Base-by-base conservation (phyloP, 2,329 filamentous ascomycete genomes). In the Colletotrichum plurivorum region DNA sequence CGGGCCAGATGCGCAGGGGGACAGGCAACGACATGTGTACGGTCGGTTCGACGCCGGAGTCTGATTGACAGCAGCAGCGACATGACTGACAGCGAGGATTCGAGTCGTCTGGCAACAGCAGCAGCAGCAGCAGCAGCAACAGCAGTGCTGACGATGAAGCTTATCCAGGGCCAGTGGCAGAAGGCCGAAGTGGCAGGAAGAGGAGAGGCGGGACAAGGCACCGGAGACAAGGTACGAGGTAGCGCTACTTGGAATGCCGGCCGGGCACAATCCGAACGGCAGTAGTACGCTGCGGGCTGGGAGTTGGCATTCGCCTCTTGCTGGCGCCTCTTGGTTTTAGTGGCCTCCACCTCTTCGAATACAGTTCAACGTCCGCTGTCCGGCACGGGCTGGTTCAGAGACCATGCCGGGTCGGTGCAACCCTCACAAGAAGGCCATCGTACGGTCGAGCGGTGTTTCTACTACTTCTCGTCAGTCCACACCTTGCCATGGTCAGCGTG, bases 201-300 rank as follows among this genome's bases (percentile, higher is more conserved):
- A 18, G 16, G 13, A 25, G n/a, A 52, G 36, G 36, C 41, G 43
- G 45, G 49, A 39, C 31, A 55, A 15, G 49, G 39, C 59, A 53
- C 59, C 51, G 25, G 39, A 46, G 27, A 43, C 39, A 53, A 41
- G 46, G 41, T 54, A 56, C 20, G 27, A 25, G 6, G 31, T 36
- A 36, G 31, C 31, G 39, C 59, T 43, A 63, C 43, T 16, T 52
- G 49, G 62, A 55, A 65, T 60, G 62, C 62, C 67, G 55, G 63
- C 62, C 67, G 67, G 62, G 20, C 67, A 69, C 49, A 69, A 36
- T 56, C 67, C 67, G 67, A 66, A 68, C 54, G 61, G 61, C 66
- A 45, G 53, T 27, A 53, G 27, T n/a, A 46, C 43, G 51, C 31
- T 36, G 31, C 31, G 31, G 46, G 25, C 13, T 27, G 31, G 27